These are phyloP conservation scores for Gracilaria domingensis DNA, from an alignment of 23 red algal genomes.

Conservation along the genomic window DNA sequence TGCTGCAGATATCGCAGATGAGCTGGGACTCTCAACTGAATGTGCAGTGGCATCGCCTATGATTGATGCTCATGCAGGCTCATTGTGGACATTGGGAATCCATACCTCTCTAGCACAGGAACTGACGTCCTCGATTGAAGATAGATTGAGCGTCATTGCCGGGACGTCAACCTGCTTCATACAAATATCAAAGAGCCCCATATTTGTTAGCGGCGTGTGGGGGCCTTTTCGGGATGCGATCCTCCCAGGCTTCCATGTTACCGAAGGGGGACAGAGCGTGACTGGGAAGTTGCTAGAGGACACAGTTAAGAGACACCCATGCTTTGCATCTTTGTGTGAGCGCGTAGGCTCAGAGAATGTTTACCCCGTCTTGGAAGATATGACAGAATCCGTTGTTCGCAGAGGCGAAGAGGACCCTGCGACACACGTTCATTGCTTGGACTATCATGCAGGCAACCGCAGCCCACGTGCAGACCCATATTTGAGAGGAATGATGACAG, in stretches of 20 bases:
- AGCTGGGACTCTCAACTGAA: constrained; percentile 26
- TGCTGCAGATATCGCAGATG: constrained; percentile 8
- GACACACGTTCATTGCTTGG: constrained; percentile 68
- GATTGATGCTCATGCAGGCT: constrained; percentile 89
- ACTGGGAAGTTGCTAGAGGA: constrained; percentile 83
- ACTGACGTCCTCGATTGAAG: constrained; percentile 9
- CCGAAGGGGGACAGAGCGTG: constrained; percentile 89
- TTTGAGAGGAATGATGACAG: constrained; percentile 74
- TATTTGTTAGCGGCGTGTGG: constrained; percentile 86
- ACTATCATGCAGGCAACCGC: constrained; percentile 83
- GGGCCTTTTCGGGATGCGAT: constrained; percentile 84
- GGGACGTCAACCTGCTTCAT: constrained; percentile 91
- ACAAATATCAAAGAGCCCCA: constrained; percentile 45
- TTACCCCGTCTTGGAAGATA: constrained; percentile 39
- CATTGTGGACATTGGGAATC: constrained; percentile 71
- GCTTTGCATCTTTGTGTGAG: constrained; percentile 9
- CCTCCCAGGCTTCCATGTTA: constrained; percentile 72
- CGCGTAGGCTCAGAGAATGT: constrained; percentile 24
- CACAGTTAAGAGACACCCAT: constrained; percentile 26
- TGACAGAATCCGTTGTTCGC: not conserved
- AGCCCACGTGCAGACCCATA: constrained; percentile 76
- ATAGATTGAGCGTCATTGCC: constrained; percentile 67
- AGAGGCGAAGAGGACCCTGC: constrained; percentile 37
- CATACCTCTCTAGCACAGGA: not conserved
- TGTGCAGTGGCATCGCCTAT: constrained; percentile 72